Evolutionary conservation across 2,329 filamentous ascomycete genomes (phyloP), one percentile per base, ranked within the genome.

Genomic region (Fusarium sp.): DNA sequence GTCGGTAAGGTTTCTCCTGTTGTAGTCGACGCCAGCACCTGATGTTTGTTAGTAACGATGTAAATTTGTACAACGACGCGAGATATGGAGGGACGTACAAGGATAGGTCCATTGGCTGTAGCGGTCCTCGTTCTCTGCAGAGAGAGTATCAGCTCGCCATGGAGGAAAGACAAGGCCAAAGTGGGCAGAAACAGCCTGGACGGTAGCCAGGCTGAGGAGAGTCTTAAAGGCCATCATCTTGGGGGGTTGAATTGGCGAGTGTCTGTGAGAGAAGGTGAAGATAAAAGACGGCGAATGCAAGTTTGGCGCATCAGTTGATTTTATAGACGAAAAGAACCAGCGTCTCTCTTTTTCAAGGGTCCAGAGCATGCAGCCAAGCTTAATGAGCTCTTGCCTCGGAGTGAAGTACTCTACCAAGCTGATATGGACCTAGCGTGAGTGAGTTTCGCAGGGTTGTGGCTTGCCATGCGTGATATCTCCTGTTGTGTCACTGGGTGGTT

Each of bases 41-140:
- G 37, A 9, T 15, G 11, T 31, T 32, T 25, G 47, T 66, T 27
- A 58, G 48, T 13, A 37, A 21, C 46, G 25, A 37, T 31, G 23
- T 32, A 27, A 32, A 15, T 13, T 14, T 35, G 13, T 33, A 33
- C 31, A 33, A n/a, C 13, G 14, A 37, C 14, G 19, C 15, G n/a
- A n/a, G 10, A 35, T 25, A 19, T 31, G n/a, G 7, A 17, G 23
- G 15, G 9, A 65, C 79, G 13, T 75, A 84, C 82, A 85, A n/a
- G 82, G 82, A 56, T 80, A 80, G 2, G 56, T 64, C 77, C 78
- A 84, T 68, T 85, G 81, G 47, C 73, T 79, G 72, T 80, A 83
- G 52, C 71, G 70, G 13, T 69, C 69, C 52, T 75, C 75, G 27
- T 71, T 71, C 53, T 70, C 72, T 17, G 72, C 64, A 19, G 69